phyloP scores from a whole-genome alignment of 2,329 filamentous ascomycete species.

The Phoma sp. region DNA sequence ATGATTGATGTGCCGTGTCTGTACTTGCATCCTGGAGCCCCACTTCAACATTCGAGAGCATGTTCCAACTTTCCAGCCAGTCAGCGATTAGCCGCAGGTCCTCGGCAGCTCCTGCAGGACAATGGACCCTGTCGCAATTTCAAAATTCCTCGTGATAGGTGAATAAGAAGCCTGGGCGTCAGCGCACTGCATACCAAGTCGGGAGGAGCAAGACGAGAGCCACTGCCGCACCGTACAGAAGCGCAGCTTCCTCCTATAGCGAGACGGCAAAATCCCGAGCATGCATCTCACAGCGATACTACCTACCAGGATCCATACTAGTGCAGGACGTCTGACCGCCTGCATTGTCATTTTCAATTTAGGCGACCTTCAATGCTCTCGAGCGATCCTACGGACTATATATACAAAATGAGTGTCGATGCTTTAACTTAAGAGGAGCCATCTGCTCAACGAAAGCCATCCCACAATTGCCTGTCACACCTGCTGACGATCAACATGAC shows the following conservation, averaged over 20 bases:
- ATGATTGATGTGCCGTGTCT: neutral
- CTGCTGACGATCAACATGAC: conserved; percentile 4
- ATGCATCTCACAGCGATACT: no score
- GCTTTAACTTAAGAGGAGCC: neutral
- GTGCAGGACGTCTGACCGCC: no score
- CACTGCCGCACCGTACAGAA: no score
- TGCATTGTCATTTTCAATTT: neutral
- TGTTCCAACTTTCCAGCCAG: neutral
- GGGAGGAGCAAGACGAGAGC: no score
- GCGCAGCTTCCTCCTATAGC: neutral
- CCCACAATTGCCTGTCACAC: neutral
- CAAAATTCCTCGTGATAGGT: neutral
- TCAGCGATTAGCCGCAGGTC: neutral
- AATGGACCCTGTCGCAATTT: neutral
- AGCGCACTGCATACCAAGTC: no score
- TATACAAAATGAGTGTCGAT: neutral
- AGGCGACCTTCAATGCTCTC: neutral
- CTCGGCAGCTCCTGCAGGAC: neutral
- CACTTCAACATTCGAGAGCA: neutral
- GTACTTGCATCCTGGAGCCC: neutral
- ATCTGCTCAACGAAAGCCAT: neutral
- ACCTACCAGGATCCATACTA: no score
- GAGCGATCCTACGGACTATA: neutral
- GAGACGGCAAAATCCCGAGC: no score
- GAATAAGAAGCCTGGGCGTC: neutral